A percentile compares a stretch with the other conserved stretches of the same genome.
Conservation (phyloP, 176 grass and related monocot species). For the Eragrostis curvula region DNA sequence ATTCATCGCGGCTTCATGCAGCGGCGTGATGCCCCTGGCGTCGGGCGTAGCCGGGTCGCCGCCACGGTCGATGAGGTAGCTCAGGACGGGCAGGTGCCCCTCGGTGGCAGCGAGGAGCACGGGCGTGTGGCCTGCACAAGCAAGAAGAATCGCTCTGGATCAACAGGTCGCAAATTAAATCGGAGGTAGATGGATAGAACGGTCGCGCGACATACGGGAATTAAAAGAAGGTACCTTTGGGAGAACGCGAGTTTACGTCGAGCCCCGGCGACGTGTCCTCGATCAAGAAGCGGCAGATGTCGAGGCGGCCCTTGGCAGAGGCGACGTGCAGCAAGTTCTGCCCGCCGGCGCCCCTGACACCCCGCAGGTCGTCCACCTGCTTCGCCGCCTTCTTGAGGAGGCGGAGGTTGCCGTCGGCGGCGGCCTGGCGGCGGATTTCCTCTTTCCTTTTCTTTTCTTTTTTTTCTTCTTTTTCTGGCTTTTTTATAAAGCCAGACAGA, state of each 20-base stretch:
- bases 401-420: no score
- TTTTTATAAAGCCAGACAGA: no score
- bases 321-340: no score
- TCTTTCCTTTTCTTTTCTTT: no score
- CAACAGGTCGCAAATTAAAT: neutral
- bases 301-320: neutral
- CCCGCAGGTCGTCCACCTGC: no score
- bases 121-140: neutral
- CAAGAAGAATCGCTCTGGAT: neutral
- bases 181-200: no score
- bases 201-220: no score
- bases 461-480: no score
- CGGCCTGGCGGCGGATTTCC: no score
- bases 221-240: neutral
- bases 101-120: neutral
- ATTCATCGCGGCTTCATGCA: conserved; percentile 36
- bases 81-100: neutral
- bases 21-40: conserved; percentile 19
- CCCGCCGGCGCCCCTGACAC: no score
- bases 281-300: neutral
- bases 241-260: neutral
- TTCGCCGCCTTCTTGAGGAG: no score
- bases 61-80: conserved; percentile 41
- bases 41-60: conserved; percentile 37
- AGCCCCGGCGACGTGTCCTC: neutral